These are phyloP conservation scores for Alternaria longipes DNA, from an alignment of 2,329 filamentous ascomycete species.

Conservation along the genomic window DNA sequence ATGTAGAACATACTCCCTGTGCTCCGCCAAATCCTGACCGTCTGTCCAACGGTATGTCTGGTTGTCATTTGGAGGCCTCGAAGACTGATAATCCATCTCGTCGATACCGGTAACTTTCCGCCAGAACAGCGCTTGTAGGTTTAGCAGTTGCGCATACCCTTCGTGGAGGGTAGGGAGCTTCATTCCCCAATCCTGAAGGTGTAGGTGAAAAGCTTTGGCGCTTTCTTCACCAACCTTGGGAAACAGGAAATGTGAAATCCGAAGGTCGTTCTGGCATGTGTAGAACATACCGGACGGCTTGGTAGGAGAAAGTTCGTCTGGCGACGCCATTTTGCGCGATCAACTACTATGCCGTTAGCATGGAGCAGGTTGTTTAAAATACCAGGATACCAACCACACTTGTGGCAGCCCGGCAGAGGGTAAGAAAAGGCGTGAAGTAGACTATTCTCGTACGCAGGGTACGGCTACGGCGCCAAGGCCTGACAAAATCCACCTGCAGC, in stretches of 20 bases:
- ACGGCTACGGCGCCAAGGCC: not conserved
- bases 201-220: slow-evolving; percentile 8
- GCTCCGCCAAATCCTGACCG: not conserved
- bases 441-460: not conserved
- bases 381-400: too few species aligned
- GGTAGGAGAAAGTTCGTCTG: not conserved
- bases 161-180: not conserved
- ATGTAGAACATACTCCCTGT: slow-evolving; percentile 8
- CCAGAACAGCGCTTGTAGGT: slow-evolving; percentile 24
- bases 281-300: not conserved
- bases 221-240: slow-evolving; percentile 9
- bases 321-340: not conserved
- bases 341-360: not conserved
- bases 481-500: not conserved
- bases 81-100: not conserved
- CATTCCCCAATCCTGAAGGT: slow-evolving; percentile 1
- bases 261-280: not conserved
- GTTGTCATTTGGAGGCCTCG: not conserved
- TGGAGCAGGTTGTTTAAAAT: not conserved
- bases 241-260: not conserved
- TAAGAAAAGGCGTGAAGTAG: not conserved
- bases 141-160: not conserved
- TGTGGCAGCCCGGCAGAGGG: not conserved
- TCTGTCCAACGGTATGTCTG: not conserved
- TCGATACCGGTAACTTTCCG: not conserved